phyloP scores from a whole-genome alignment of 352 stramenopile genomes.

The Albugo candida region DNA sequence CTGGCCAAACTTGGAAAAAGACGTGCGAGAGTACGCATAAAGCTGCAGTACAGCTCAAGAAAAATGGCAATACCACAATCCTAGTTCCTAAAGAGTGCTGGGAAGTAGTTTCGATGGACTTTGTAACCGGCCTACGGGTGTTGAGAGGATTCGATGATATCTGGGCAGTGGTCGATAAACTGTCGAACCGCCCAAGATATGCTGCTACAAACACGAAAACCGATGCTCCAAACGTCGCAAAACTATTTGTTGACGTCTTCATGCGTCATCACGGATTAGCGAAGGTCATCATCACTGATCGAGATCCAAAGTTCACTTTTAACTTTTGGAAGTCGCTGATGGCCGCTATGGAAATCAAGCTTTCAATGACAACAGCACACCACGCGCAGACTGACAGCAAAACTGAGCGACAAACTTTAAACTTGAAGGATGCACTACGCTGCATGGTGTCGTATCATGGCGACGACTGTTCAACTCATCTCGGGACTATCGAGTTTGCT shows the following conservation, averaged over 20 bases:
- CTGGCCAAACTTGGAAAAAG: too few species aligned
- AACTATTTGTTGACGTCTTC: too few species aligned
- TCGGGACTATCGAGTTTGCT: slow-evolving; percentile 7
- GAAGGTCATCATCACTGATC: background rate
- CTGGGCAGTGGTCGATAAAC: background rate
- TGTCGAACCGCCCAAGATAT: slow-evolving; percentile 9
- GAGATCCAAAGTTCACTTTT: slow-evolving; percentile 5
- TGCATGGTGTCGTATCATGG: slow-evolving; percentile 8
- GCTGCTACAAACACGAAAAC: slow-evolving; percentile 1
- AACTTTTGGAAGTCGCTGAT: slow-evolving; percentile 3
- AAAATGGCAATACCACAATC: slow-evolving; percentile 5
- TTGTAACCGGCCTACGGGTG: slow-evolving; percentile 6
- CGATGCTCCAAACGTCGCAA: background rate
- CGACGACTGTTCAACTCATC: slow-evolving; percentile 3
- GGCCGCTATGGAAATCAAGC: slow-evolving; percentile 2
- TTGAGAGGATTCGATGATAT: slow-evolving; percentile 6
- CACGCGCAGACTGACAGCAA: slow-evolving; percentile 5
- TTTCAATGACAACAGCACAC: slow-evolving; percentile 1
- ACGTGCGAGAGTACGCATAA: too few species aligned
- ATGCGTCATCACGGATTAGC: background rate
- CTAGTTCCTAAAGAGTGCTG: slow-evolving; percentile 6
- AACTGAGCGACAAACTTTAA: too few species aligned
- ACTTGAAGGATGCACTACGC: slow-evolving; percentile 5
- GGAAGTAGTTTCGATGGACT: slow-evolving; percentile 8
- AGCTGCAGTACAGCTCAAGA: too few species aligned